Conservation (phyloP, 106 monocot species). For the Allium cepa region DNA sequence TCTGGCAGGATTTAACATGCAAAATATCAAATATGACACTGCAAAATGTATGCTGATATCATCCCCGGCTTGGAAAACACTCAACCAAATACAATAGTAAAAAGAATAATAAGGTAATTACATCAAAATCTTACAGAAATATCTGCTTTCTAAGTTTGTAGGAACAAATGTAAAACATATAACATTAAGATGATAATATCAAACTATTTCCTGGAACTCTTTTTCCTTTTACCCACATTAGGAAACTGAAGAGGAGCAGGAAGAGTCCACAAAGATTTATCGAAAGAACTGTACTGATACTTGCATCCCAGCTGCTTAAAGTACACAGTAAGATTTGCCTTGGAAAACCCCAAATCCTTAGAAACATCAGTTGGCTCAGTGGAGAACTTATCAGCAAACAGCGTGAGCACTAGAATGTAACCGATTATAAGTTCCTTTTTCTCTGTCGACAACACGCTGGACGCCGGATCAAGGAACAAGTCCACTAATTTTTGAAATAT, state of each 20-base stretch:
- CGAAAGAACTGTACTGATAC: neutral
- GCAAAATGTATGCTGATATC: too few species aligned
- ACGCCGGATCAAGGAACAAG: slow-evolving; percentile 47
- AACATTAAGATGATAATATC: too few species aligned
- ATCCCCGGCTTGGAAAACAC: too few species aligned
- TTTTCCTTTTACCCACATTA: neutral
- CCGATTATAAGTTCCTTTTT: slow-evolving; percentile 69
- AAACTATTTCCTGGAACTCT: neutral
- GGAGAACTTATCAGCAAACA: slow-evolving; percentile 62
- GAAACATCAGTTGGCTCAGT: slow-evolving; percentile 48
- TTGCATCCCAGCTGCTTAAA: slow-evolving; percentile 66
- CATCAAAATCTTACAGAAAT: too few species aligned
- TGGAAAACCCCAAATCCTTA: slow-evolving; percentile 55
- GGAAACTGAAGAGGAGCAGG: slow-evolving; percentile 43
- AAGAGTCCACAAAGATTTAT: slow-evolving; percentile 27
- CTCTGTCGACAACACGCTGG: slow-evolving; percentile 28
- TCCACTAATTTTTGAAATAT: slow-evolving; percentile 33
- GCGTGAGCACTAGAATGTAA: slow-evolving; percentile 81
- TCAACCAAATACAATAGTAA: too few species aligned
- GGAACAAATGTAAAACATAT: too few species aligned
- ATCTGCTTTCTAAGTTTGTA: too few species aligned
- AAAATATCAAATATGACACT: too few species aligned
- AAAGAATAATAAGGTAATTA: too few species aligned
- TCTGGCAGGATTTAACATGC: too few species aligned
- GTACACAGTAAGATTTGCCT: slow-evolving; percentile 25